Evolutionary conservation across 1,284 basidiomycete genomes (phyloP), one percentile per base, ranked within the genome.

Genomic region (Inonotus obliquus): DNA sequence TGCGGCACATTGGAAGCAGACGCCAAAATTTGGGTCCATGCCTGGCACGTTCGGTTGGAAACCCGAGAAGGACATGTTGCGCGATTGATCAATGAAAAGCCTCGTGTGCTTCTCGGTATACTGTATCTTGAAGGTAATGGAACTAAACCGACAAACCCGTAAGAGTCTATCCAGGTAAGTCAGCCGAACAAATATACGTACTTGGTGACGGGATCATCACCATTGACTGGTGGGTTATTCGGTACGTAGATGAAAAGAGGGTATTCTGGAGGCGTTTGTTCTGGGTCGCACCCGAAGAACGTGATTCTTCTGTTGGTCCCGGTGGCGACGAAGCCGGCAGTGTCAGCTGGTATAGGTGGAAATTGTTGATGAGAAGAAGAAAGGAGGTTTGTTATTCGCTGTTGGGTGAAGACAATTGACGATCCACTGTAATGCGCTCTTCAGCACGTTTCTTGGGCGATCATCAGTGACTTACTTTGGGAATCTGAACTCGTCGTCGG

Each of bases 221-320:
- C 85, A 62, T 78, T 78, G 35, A 84, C 67, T 1, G 86, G 86
- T 7, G 85, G 85, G 25, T 82, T 75, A 67, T 86, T 87, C 3
- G 86, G 86, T n/a, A 87, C 72, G 62, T 84, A 85, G 17, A 87
- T 77, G 23, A 87, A 68, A 32, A 87, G 66, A 0, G 85, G 85
- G 64, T 76, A 85, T 62, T 82, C 80, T 1, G 81, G 73, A 13
- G 82, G 78, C 11, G 47, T 73, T 59, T 77, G 70, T 21, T 44
- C 17, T 11, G 84, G 83, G 67, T 85, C 73, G 69, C 89, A 92
- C 0, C 90, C 90, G 72, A 91, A 92, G 72, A 92, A 91, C 0
- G 86, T 86, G 5, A 89, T 82, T 19, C 89, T 80, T 44, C 78
- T 77, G 70, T 86, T 88, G 10, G 88, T 77, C 14, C 91, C 91